Evolutionary conservation across 352 stramenopile genomes (phyloP), one percentile per base, ranked within the genome.

Genomic region (Phytopythium delawarense): DNA sequence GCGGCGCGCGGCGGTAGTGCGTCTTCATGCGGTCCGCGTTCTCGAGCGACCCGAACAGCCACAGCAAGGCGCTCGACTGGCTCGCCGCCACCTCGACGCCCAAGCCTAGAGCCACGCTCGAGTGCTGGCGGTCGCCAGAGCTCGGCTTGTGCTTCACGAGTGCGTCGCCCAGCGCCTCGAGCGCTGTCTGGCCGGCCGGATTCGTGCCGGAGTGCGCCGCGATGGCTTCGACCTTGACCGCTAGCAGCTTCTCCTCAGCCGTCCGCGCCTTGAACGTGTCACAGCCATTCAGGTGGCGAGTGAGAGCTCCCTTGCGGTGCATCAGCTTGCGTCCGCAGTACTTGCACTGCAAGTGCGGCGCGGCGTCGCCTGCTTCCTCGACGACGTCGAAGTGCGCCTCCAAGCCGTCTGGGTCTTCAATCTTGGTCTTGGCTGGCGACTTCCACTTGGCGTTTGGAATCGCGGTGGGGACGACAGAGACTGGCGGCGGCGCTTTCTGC

Each of bases 1-100:
- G 64, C 5, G 57, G 15, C 12, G 46, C 32, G 32, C 28, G 21
- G 21, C 67, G 57, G 57, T 73, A 82, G 21, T 65, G 59, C 3
- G 18, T 12, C 58, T 80, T 70, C 40, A 84, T 54, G 32, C 61
- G 59, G 1, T 28, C 40, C 0, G 64, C 74, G 12, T 80, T 66
- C 30, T 46, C 59, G 2, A 58, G 7, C 4, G 64, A 71, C 13
- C 76, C 74, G 53, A 82, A 70, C 25, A 86, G 28, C 57, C 65
- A 70, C 21, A 67, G 42, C 13, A 34, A 13, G 23, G 40, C 20
- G 18, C 23, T 28, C 54, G 25, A 16, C 23, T 34, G 21, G 34
- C 39, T 25, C 21, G 39, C 21, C 18, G 39, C 39, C 25, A 42
- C 55, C 30, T 28, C 37, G 2, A 21, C 34, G 11, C 49, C 53